phyloP scores from a whole-genome alignment of 257 asterid species.

The Solanum tarijense region DNA sequence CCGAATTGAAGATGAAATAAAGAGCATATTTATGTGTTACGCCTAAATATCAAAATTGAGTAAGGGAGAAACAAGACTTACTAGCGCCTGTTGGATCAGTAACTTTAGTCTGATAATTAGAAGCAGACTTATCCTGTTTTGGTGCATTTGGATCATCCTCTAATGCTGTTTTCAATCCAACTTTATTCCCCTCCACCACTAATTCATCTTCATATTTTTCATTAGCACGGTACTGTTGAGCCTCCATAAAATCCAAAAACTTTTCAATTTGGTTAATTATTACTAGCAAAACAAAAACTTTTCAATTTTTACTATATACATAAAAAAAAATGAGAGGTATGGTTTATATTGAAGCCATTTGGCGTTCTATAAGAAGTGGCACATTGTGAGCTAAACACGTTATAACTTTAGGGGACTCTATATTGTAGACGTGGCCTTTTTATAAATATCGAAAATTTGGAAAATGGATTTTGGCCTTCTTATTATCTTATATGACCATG shows the following conservation, averaged over 20 bases:
- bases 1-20: too few relatives aligned
- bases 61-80: background rate
- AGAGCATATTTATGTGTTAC: too few relatives aligned
- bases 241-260: background rate
- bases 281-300: background rate
- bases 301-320: too few relatives aligned
- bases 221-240: background rate
- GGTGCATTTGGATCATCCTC: slow-evolving; percentile 44
- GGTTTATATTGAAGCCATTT: background rate
- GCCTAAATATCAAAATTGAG: too few relatives aligned
- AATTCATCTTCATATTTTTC: background rate
- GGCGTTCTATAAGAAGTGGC: background rate
- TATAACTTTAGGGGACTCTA: background rate
- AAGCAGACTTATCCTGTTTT: background rate
- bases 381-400: background rate
- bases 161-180: slow-evolving; percentile 12
- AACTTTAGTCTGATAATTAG: slow-evolving; percentile 49
- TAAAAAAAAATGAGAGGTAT: too few relatives aligned
- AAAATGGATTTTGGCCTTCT: background rate
- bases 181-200: background rate
- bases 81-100: slow-evolving; percentile 48
- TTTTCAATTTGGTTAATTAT: too few relatives aligned
- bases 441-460: background rate
- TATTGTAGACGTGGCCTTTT: background rate
- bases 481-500: background rate